A percentile compares a stretch with the other conserved stretches of the same genome.
These are phyloP conservation scores for Adansonia gregorii DNA, from an alignment of 441 rosid genomes.

Conservation along the genomic window DNA sequence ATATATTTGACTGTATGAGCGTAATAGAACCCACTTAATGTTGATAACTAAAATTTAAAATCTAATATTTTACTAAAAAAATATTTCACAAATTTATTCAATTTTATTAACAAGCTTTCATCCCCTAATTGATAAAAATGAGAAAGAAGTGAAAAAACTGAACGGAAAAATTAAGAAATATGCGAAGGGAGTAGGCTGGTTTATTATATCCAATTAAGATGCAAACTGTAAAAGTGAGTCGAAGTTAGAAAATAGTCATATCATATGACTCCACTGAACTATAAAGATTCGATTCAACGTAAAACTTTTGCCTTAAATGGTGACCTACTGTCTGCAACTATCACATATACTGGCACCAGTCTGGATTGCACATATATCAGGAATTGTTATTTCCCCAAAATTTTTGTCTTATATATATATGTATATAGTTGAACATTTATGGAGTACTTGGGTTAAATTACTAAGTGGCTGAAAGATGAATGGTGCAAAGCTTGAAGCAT, in stretches of 20 bases:
- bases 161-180: neutral
- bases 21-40: no score
- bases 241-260: neutral
- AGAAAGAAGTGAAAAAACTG: neutral
- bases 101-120: no score
- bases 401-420: no score
- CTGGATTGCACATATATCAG: neutral
- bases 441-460: neutral
- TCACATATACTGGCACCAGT: neutral
- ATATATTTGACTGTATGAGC: no score
- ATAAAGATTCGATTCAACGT: neutral
- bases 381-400: neutral
- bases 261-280: neutral
- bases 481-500: neutral
- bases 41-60: no score
- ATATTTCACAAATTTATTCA: no score
- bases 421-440: neutral
- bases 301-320: conserved; percentile 6
- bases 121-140: neutral
- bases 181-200: neutral
- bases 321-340: neutral
- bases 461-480: neutral
- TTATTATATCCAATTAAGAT: neutral
- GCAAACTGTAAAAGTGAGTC: neutral
- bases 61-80: no score